Evolutionary conservation across 352 stramenopile genomes (phyloP), one percentile per base, ranked within the genome.

Genomic region (Phytophthora agathidicida): DNA sequence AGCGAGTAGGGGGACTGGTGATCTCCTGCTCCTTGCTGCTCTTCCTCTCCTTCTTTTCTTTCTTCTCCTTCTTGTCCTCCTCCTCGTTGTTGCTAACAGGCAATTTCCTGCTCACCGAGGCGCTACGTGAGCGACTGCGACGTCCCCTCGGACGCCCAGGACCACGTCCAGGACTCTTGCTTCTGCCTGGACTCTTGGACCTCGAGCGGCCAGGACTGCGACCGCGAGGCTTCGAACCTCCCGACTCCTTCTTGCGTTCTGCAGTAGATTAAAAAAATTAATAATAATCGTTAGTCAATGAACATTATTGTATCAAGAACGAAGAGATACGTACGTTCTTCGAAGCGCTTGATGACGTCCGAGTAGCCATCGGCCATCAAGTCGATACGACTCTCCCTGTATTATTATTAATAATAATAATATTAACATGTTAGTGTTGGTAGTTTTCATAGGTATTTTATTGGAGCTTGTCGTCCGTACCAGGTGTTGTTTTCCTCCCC

Each of bases 401-500:
- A 37, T 5, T 10, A 5, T 27, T 13, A 20, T 3, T 27, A 16
- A 20, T 3, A 32, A 38, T 14, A 54, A 27, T 32, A 46, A 30
- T 20, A 55, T 16, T 30, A 48, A 46, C 17, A 56, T 13, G 31
- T 48, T 32, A 46, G 30, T 20, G 28, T 22, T 14, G 17, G 9
- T 11, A 26, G 1, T n/a, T n/a, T n/a, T n/a, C n/a, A n/a, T n/a
- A n/a, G n/a, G n/a, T n/a, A n/a, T n/a, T n/a, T n/a, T n/a, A n/a
- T n/a, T n/a, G 2, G 9, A 17, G 44, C 46, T 45, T 26, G 42
- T 23, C 9, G 24, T 31, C 14, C 46, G 43, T 71, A 90, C 86
- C 86, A 95, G 8, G 83, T 93, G 63, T 95, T 93, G 59, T 79
- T 91, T 42, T 95, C 86, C n/a, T 88, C 72, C 36, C 76, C 74